Evolutionary conservation across 2,329 filamentous ascomycete genomes (phyloP).

Genomic region (Colletotrichum plurivorum): DNA sequence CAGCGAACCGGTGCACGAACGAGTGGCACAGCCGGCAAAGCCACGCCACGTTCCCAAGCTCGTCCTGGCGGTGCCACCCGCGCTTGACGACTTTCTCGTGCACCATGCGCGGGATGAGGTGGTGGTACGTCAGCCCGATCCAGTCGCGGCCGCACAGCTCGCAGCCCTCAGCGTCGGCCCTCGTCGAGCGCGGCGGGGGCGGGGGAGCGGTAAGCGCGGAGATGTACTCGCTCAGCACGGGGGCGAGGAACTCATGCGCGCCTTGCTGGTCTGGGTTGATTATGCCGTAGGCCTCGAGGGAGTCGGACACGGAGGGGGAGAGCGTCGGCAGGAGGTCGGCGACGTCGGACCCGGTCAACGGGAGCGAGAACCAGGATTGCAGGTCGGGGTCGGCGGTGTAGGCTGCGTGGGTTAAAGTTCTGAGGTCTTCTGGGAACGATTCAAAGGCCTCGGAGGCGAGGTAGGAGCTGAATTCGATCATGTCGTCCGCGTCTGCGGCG

Average conservation of each 20-base stretch:
- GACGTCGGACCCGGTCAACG: constrained; percentile 66
- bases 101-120: constrained; percentile 84
- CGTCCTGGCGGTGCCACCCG: constrained; percentile 83
- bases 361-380: constrained; percentile 68
- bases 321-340: constrained; percentile 67
- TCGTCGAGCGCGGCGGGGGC: constrained; percentile 72
- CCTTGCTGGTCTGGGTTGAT: constrained; percentile 58
- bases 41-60: constrained; percentile 87
- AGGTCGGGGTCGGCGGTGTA: constrained; percentile 65
- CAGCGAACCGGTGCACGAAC: constrained; percentile 82
- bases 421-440: constrained; percentile 72
- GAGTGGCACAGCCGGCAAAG: constrained; percentile 87
- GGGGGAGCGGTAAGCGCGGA: constrained; percentile 70
- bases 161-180: constrained; percentile 68
- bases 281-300: constrained; percentile 76
- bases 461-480: constrained; percentile 87
- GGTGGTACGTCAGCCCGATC: constrained; percentile 86
- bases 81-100: constrained; percentile 83
- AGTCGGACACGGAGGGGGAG: constrained; percentile 74
- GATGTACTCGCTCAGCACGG: constrained; percentile 76
- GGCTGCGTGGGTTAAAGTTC: constrained; percentile 71
- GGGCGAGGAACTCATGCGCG: constrained; percentile 69
- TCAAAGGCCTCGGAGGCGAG: constrained; percentile 79
- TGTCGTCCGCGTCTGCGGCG: constrained; percentile 69
- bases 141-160: constrained; percentile 84